phyloP scores from a whole-genome alignment of 2,329 filamentous ascomycete genomes.

The Trichoderma sp. region DNA sequence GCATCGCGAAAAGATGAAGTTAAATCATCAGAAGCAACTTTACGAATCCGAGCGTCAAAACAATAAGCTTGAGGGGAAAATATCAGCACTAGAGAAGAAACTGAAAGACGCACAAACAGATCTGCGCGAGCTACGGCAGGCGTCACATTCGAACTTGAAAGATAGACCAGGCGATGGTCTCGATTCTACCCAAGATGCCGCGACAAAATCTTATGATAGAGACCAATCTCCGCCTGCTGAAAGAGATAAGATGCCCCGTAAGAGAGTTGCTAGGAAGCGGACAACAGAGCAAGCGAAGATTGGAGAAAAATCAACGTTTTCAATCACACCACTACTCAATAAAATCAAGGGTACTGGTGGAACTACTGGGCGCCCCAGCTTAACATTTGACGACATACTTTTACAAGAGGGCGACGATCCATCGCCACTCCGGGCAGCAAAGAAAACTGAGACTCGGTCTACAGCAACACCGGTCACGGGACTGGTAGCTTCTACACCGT shows the following conservation, averaged over 20 bases:
- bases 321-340: slow-evolving; percentile 91
- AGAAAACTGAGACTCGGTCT: slow-evolving; percentile 37
- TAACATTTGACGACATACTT: slow-evolving; percentile 15
- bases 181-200: slow-evolving; percentile 45
- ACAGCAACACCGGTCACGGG: background rate
- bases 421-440: slow-evolving; percentile 29
- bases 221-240: slow-evolving; percentile 47
- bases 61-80: slow-evolving; percentile 69
- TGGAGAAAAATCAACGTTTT: slow-evolving; percentile 90
- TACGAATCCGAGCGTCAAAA: slow-evolving; percentile 65
- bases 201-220: slow-evolving; percentile 50
- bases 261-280: slow-evolving; percentile 58
- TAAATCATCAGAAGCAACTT: slow-evolving; percentile 57
- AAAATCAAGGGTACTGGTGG: slow-evolving; percentile 58
- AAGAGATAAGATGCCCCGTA: slow-evolving; percentile 46
- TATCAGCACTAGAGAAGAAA: slow-evolving; percentile 71
- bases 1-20: slow-evolving; percentile 51
- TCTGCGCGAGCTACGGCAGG: slow-evolving; percentile 63
- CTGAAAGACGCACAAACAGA: slow-evolving; percentile 71
- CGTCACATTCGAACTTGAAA: slow-evolving; percentile 49
- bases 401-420: slow-evolving; percentile 8
- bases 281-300: slow-evolving; percentile 56
- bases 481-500: background rate
- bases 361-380: slow-evolving; percentile 31
- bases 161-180: slow-evolving; percentile 35